Evolutionary conservation across 257 asterid species (phyloP).

Genomic region (Craterostigma plantagineum): DNA sequence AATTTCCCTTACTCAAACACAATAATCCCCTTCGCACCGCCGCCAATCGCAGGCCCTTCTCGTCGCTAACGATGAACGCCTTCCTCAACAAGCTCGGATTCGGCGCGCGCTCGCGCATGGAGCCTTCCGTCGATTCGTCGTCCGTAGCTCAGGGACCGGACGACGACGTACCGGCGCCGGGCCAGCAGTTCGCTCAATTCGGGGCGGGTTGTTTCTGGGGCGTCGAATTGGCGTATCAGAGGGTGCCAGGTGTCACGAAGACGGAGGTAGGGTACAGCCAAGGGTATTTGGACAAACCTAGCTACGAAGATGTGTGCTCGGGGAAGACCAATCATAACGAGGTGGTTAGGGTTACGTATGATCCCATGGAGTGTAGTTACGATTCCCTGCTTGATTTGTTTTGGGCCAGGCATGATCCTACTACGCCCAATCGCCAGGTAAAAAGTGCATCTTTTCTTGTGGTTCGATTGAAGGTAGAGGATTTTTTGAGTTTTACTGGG

Average conservation of each 20-base stretch:
- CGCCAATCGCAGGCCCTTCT: constrained; percentile 12
- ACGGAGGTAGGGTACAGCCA: constrained; percentile 85
- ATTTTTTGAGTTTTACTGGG: background rate
- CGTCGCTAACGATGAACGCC: constrained; percentile 25
- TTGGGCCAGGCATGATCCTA: constrained; percentile 94
- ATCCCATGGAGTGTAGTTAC: constrained; percentile 65
- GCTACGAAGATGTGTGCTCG: constrained; percentile 64
- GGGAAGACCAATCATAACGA: constrained; percentile 71
- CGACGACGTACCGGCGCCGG: constrained; percentile 56
- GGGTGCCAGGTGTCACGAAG: constrained; percentile 67
- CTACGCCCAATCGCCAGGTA: constrained; percentile 90
- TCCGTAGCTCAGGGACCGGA: constrained; percentile 65
- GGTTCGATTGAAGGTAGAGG: too few species aligned
- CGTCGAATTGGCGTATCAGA: constrained; percentile 75
- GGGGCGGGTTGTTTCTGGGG: constrained; percentile 99
- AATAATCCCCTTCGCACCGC: constrained; percentile 12
- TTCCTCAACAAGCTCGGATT: constrained; percentile 71
- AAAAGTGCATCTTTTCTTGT: too few species aligned
- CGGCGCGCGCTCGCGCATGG: constrained; percentile 43
- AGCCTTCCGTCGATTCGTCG: constrained; percentile 37
- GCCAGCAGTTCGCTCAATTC: constrained; percentile 71
- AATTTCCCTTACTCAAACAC: constrained; percentile 13
- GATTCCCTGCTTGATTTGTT: constrained; percentile 56
- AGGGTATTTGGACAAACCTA: constrained; percentile 52
- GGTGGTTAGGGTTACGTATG: constrained; percentile 78